Evolutionary conservation across 805 yeast genomes (phyloP).

Genomic region (Pichia nakasei): DNA sequence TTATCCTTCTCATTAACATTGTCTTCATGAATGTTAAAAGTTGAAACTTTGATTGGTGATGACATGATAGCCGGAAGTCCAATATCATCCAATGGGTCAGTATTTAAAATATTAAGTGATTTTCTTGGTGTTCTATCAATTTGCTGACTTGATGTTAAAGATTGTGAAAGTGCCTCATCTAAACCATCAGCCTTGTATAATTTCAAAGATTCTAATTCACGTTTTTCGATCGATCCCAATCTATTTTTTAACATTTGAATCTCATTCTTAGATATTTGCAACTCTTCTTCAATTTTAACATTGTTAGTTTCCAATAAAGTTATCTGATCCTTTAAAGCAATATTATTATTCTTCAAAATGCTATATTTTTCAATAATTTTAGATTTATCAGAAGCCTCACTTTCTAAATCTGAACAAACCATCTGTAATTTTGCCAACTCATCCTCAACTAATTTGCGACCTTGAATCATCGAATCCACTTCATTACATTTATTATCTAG

Average conservation of each 20-base stretch:
- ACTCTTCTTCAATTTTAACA: neutral
- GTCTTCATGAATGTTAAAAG: conserved; percentile 4
- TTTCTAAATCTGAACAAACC: conserved; percentile 3
- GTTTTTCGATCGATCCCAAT: neutral
- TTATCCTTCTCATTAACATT: conserved; percentile 1
- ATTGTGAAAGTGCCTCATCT: neutral
- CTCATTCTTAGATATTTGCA: neutral
- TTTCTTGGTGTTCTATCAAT: conserved; percentile 5
- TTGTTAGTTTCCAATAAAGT: neutral
- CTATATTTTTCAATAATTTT: conserved; percentile 1
- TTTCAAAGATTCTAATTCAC: neutral
- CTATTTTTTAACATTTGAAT: neutral
- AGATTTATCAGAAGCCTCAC: conserved; percentile 3
- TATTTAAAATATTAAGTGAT: conserved; percentile 4
- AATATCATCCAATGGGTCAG: conserved; percentile 7
- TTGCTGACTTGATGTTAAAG: neutral
- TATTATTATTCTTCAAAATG: conserved; percentile 1
- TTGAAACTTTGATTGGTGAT: conserved; percentile 4
- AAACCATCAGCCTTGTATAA: neutral
- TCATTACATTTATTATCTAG: neutral
- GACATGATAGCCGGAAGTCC: conserved; percentile 9
- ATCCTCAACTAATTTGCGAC: conserved; percentile 2
- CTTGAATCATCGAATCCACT: neutral
- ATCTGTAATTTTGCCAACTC: conserved; percentile 4
- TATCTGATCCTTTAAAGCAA: neutral